Evolutionary conservation across 768 basidiomycete species (phyloP), one percentile per base, ranked within the genome.

Genomic region (Macrolepiota dolichaula): DNA sequence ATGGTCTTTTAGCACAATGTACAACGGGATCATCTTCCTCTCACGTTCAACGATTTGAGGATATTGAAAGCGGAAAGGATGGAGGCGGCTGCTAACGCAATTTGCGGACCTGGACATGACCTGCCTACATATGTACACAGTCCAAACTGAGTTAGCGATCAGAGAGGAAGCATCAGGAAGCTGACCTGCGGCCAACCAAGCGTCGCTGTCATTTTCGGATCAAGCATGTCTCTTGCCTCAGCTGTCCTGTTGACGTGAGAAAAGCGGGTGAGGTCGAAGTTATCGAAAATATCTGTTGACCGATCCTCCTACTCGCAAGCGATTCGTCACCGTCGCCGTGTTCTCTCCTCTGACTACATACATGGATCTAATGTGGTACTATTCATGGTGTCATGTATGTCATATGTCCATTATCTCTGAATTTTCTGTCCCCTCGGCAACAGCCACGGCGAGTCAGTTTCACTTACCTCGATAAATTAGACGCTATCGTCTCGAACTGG

Each of bases 211-310:
- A 55, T 51, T n/a, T 57, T 55, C 10, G 69, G 70, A 49, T 71
- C 68, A 5, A 55, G 37, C 56, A 44, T 25, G 42, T 29, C 66
- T 66, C 11, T 38, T 29, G n/a, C n/a, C 61, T 59, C 65, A 63
- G 3, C 24, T 63, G 36, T 12, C 62, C 62, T 19, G 40, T 44
- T 19, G 62, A 42, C 13, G 62, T 63, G 5, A 73, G 62, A 57
- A n/a, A 62, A 72, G 15, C 72, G 67, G n/a, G 68, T 64, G 24
- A 72, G 72, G 22, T 64, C 59, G 61, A 73, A 73, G 11, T 29
- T 9, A 22, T 55, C 50, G 29, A 32, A 32, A 32, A 32, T 7
- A 32, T 32, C 29, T 7, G 29, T 32, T 7, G 29, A 32, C 29
- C 7, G 29, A 32, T 7, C 29, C 29, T 32, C 29, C 7, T 3